Evolutionary conservation across 768 basidiomycete genomes (phyloP), one percentile per base, ranked within the genome.

Genomic region (Lactarius hengduanensis): DNA sequence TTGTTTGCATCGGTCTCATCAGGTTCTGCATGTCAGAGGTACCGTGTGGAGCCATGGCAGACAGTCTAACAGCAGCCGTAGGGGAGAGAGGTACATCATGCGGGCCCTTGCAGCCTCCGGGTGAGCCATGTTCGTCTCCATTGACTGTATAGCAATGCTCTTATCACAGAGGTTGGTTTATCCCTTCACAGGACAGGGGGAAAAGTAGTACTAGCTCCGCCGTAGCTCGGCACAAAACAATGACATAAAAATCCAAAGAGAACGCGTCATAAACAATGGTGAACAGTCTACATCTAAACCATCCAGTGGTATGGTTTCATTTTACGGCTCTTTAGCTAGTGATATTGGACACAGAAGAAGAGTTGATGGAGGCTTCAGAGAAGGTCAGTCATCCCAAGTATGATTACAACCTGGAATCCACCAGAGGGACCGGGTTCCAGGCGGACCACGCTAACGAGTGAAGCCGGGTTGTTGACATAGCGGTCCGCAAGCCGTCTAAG

Each of bases 401-500:
- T 20, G 15, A 59, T 28, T 4, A 59, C 10, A 15, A 59, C 32
- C 32, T 41, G 36, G 22, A 59, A 43, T 11, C 58, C 9, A 28
- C 58, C 58, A 13, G 58, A 26, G 10, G 40, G 26, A 2, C 38
- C 40, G 13, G 36, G 58, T 30, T n/a, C 40, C 26, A 43, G 20
- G 40, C 38, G 40, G 28, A 59, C n/a, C 10, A 26, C 16, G 13
- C 38, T 15, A 9, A 59, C 40, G 11, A 41, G 41, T 3, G 57
- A 34, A 11, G 7, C 20, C 16, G 57, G 40, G 26, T 30, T 43
- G 26, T 59, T 43, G 58, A 59, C 2, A 30, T 59, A 59, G 16
- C 58, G 58, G 41, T 13, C 38, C 13, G 40, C 58, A 38, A 59
- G 22, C 3, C 18, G 40, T 34, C 58, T 59, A 38, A 59, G 58